Evolutionary conservation across 768 basidiomycete genomes (phyloP).

Genomic region (Hygrocybe coccinea): DNA sequence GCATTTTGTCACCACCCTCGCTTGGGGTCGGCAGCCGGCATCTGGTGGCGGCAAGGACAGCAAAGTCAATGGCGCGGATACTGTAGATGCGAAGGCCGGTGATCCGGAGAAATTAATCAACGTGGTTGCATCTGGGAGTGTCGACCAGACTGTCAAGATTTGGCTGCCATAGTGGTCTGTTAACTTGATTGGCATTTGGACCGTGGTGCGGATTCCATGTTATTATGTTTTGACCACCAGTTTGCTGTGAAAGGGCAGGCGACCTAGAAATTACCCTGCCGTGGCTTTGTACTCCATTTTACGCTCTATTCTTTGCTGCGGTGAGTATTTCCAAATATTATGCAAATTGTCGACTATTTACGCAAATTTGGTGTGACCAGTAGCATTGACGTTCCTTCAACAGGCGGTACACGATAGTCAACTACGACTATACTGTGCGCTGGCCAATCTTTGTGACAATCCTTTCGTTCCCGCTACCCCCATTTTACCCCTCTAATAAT

Average conservation of each 20-base stretch:
- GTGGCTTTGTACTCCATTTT: conserved; percentile 2
- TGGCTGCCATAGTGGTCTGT: conserved; percentile 47
- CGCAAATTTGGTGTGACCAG: conserved; percentile 5
- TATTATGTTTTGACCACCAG: neutral
- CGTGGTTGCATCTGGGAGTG: conserved; percentile 63
- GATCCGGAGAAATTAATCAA: conserved; percentile 60
- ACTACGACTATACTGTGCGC: neutral
- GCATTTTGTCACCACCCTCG: conserved; percentile 75
- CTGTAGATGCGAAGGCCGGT: conserved; percentile 20
- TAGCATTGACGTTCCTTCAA: conserved; percentile 14
- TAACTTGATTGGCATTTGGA: neutral
- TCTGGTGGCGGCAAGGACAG: conserved; percentile 38
- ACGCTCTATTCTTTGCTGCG: conserved; percentile 9
- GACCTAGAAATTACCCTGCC: neutral
- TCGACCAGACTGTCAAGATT: conserved; percentile 63
- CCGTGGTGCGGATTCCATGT: neutral
- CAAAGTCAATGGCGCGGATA: conserved; percentile 28
- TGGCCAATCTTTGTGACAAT: neutral
- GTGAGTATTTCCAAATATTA: conserved; percentile 3
- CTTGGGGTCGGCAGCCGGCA: conserved; percentile 66
- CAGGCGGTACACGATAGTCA: neutral
- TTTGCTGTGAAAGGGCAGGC: neutral
- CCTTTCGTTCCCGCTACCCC: conserved; percentile 14
- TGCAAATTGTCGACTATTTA: neutral
- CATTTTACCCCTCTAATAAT: neutral